Conservation (phyloP, 371 early-diverging fungal genomes). For the Haplosporangium sp. region DNA sequence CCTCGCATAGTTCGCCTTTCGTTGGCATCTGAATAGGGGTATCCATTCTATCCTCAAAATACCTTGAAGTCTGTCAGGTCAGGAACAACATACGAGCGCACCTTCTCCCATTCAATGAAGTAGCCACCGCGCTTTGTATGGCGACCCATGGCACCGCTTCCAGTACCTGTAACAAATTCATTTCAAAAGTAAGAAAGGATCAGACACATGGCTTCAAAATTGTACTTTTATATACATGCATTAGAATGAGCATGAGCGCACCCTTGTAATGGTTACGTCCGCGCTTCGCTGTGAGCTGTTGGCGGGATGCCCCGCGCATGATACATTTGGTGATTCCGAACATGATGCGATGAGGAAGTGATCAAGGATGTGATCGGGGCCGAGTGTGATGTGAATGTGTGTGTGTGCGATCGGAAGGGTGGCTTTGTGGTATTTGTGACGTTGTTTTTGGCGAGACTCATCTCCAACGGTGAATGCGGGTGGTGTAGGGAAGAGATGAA, state of each 20-base stretch:
- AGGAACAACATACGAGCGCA: constrained; percentile 85
- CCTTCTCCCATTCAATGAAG: constrained; percentile 76
- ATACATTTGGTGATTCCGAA: constrained; percentile 79
- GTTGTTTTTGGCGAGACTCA: no score
- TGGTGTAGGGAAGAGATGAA: no score
- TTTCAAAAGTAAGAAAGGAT: background rate
- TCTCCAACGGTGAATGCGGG: no score
- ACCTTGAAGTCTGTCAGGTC: constrained; percentile 79
- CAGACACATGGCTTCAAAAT: background rate
- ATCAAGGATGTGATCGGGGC: background rate
- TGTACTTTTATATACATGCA: background rate
- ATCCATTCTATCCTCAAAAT: constrained; percentile 13
- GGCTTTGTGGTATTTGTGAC: no score
- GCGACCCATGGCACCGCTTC: constrained; percentile 86
- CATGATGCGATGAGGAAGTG: constrained; percentile 55
- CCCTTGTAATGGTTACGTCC: constrained; percentile 90
- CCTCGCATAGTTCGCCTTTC: no score
- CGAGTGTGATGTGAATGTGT: background rate
- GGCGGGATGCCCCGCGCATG: constrained; percentile 78
- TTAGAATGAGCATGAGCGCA: constrained; percentile 21
- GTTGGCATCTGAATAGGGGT: background rate
- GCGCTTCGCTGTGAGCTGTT: constrained; percentile 82
- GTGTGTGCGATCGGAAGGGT: background rate
- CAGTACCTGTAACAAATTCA: constrained; percentile 67
- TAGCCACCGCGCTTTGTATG: constrained; percentile 84